Base-by-base conservation (phyloP, 306 rosid species). In the Mimosa pudica region DNA sequence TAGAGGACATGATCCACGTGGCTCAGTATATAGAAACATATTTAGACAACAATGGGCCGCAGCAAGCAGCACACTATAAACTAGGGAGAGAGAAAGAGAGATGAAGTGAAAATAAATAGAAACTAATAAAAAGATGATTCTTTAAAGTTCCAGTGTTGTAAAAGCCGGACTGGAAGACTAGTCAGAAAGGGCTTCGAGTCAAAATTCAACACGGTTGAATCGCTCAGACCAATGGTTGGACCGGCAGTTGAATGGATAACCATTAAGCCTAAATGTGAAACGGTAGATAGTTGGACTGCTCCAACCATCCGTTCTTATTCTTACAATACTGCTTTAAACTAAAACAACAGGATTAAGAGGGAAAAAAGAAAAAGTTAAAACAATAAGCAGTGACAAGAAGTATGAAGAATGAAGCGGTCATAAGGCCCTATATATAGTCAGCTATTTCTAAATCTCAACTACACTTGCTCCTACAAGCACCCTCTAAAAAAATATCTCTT, bases 361-460 rank as follows among this genome's bases (percentile, higher is more conserved):
- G 46, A n/a, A 52, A 17, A 73, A 60, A 33, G 55, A 66, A 30
- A 71, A 44, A 13, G 13, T 42, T 9, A 48, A 14, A 71, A 82
- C 77, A 54, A 82, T 13, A 63, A 79, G 46, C 70, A 60, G 78
- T 57, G 82, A 48, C 48, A 58, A 66, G 87, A 81, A 79, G 87
- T 90, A 90, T 88, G 86, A 90, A 84, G 89, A 79, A 81, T 86
- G 90, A 35, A 62, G 42, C 32, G 71, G 83, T 77, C 38, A 18
- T 20, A 74, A 49, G 82, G 74, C 77, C 54, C 42, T 80, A 46
- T 46, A 20, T 70, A 45, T 45, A 75, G 81, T 83, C 74, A 52
- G 62, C 77, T 75, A 82, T 73, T 80, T 77, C 87, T 63, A 83
- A 80, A 86, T 79, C 88, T 73, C 54, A 74, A 74, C 84, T 70